Evolutionary conservation across 345 rosid genomes (phyloP).

Genomic region (Chamaenerion angustifolium): DNA sequence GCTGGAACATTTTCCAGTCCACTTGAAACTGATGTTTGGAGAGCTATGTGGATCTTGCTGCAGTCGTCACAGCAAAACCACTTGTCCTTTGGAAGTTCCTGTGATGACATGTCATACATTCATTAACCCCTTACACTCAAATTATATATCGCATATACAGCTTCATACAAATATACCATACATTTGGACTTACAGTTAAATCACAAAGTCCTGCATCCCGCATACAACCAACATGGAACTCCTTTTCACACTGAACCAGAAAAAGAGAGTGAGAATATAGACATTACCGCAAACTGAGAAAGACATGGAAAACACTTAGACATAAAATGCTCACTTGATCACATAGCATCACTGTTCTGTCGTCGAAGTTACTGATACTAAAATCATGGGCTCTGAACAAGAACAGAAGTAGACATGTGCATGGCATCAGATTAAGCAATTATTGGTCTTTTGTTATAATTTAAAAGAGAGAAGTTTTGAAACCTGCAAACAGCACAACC

Average conservation of each 20-base stretch:
- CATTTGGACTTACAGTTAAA: conserved; percentile 49
- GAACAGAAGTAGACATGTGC: conserved; percentile 1
- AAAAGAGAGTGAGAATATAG: conserved; percentile 8
- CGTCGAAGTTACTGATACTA: conserved; percentile 52
- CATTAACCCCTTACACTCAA: background rate
- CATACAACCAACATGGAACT: conserved; percentile 76
- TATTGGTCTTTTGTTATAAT: background rate
- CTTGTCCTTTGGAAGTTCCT: conserved; percentile 74
- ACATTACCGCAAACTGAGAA: conserved; percentile 2
- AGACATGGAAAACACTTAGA: conserved; percentile 6
- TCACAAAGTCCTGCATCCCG: conserved; percentile 57
- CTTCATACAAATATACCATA: background rate
- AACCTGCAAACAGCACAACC: conserved; percentile 96
- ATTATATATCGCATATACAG: background rate
- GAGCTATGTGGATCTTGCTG: conserved; percentile 39
- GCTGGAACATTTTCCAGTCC: conserved; percentile 48
- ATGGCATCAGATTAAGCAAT: background rate
- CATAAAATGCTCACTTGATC: conserved; percentile 62
- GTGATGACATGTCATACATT: conserved; percentile 6
- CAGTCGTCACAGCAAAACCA: conserved; percentile 94
- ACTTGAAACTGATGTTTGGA: conserved; percentile 46
- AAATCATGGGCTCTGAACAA: conserved; percentile 65
- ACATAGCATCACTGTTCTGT: conserved; percentile 78
- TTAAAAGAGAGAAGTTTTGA: conserved; percentile 3
- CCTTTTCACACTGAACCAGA: conserved; percentile 70